These are phyloP conservation scores for Zea luxurians DNA, from an alignment of 176 grass and related monocot genomes.

Conservation along the genomic window DNA sequence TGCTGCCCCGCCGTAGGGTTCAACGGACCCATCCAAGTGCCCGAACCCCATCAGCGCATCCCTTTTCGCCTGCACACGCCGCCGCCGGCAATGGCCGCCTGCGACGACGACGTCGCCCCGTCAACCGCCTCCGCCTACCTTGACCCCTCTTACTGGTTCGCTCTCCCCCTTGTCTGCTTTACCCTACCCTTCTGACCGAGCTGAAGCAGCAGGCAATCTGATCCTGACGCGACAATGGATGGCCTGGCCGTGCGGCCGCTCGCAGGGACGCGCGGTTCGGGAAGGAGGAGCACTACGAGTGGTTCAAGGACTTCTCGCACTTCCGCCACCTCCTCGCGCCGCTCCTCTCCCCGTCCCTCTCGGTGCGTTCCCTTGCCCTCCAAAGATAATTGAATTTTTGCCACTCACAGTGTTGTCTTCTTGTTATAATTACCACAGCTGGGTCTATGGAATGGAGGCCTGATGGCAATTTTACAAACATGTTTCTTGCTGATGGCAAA, in stretches of 20 bases:
- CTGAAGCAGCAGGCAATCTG: neutral
- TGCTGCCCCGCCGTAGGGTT: neutral
- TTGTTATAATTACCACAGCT: no score
- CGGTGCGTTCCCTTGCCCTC: slow-evolving; percentile 35
- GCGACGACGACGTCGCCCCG: slow-evolving; percentile 45
- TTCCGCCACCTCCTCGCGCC: slow-evolving; percentile 87
- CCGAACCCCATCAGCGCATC: neutral
- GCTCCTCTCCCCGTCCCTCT: slow-evolving; percentile 69
- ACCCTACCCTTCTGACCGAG: neutral
- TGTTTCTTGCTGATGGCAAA: no score
- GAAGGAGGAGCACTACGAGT: slow-evolving; percentile 94
- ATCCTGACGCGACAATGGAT: neutral
- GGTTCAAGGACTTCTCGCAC: slow-evolving; percentile 93
- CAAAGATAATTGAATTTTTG: no score
- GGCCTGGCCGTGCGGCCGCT: neutral
- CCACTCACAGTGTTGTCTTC: no score
- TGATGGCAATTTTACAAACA: no score
- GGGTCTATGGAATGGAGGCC: no score
- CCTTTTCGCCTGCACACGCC: neutral
- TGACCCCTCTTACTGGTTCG: slow-evolving; percentile 67
- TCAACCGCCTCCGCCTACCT: slow-evolving; percentile 51
- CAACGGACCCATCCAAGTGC: neutral
- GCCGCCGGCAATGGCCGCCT: slow-evolving; percentile 15
- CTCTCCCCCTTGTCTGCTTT: neutral
- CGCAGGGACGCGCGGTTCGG: slow-evolving; percentile 81